Conservation (phyloP, 148 eudicot species). For the Chenopodium quinoa region DNA sequence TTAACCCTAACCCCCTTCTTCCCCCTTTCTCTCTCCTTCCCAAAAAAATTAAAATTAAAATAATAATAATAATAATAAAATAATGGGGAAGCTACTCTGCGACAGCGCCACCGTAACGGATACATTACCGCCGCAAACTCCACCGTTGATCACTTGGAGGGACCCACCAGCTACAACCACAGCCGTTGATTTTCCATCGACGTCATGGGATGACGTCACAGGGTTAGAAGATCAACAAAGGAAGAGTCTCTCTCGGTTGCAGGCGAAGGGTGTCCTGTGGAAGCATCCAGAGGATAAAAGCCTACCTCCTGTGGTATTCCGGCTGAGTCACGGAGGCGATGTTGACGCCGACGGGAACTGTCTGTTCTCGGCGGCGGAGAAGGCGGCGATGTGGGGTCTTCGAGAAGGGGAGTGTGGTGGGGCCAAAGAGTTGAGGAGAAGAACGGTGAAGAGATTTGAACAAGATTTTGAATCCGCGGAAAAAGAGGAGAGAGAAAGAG, state of each 20-base stretch:
- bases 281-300: slow-evolving; percentile 47
- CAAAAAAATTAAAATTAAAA: not conserved
- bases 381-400: slow-evolving; percentile 29
- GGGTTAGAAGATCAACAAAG: slow-evolving; percentile 68
- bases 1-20: slow-evolving; percentile 40
- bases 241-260: slow-evolving; percentile 37
- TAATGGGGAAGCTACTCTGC: slow-evolving; percentile 83
- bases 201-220: slow-evolving; percentile 62
- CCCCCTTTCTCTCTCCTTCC: slow-evolving; percentile 21
- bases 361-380: slow-evolving; percentile 60
- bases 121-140: slow-evolving; percentile 37
- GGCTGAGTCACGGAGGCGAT: slow-evolving; percentile 76
- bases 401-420: slow-evolving; percentile 6
- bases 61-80: not conserved
- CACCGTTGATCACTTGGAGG: slow-evolving; percentile 56
- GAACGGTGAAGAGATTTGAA: slow-evolving; percentile 61
- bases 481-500: slow-evolving; percentile 39
- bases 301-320: slow-evolving; percentile 44
- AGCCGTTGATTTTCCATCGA: slow-evolving; percentile 28
- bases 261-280: slow-evolving; percentile 76
- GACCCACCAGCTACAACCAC: slow-evolving; percentile 40
- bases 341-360: slow-evolving; percentile 94
- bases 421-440: slow-evolving; percentile 51
- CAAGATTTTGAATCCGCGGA: slow-evolving; percentile 55
- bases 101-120: slow-evolving; percentile 43